A percentile compares a stretch with the other conserved stretches of the same genome.
Conservation (phyloP, 2,329 filamentous ascomycete species). For the Fusarium sp. region DNA sequence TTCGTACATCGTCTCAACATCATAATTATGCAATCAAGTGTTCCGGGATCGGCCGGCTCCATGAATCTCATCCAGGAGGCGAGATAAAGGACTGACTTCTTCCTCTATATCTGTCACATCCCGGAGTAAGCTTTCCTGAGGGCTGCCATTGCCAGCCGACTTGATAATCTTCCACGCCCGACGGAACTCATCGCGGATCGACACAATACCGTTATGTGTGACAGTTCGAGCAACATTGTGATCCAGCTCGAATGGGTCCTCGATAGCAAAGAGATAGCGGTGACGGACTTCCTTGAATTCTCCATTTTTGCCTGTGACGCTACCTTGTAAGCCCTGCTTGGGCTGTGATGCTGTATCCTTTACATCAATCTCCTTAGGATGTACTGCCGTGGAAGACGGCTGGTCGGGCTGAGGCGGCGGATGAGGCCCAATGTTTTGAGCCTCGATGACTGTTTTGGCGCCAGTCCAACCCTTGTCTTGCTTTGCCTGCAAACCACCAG, state of each 20-base stretch:
- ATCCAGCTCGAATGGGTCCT: conserved; percentile 88
- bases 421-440: conserved; percentile 48
- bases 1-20: conserved; percentile 16
- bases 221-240: conserved; percentile 92
- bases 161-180: conserved; percentile 79
- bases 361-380: not conserved
- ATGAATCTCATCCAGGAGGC: conserved; percentile 49
- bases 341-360: conserved; percentile 9
- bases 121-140: conserved; percentile 61
- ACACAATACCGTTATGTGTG: conserved; percentile 81
- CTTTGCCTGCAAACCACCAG: conserved; percentile 76
- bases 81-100: conserved; percentile 36
- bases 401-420: conserved; percentile 31
- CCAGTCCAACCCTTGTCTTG: conserved; percentile 85
- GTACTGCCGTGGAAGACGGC: not conserved
- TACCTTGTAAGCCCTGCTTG: conserved; percentile 20
- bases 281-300: conserved; percentile 76
- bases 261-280: conserved; percentile 87
- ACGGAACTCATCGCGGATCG: conserved; percentile 85
- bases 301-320: conserved; percentile 43
- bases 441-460: conserved; percentile 75
- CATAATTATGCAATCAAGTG: conserved; percentile 24
- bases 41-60: conserved; percentile 28
- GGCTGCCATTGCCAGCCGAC: conserved; percentile 54
- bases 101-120: conserved; percentile 53